phyloP scores from a whole-genome alignment of 163 green algal species.

The Prototheca wickerhamii region DNA sequence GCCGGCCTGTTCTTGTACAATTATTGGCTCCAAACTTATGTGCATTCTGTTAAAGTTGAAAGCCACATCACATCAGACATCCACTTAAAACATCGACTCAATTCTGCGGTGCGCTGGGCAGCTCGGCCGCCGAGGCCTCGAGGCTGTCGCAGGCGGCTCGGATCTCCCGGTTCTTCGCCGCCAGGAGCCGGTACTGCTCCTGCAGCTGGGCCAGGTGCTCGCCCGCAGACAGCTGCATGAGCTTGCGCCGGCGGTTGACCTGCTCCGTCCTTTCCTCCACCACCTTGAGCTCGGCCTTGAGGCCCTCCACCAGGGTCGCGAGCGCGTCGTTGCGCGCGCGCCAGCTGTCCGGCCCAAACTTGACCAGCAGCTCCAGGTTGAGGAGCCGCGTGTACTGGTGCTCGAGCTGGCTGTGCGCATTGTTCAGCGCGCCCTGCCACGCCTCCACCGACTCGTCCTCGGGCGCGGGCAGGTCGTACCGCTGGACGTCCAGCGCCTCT shows the following conservation, averaged over 20 bases:
- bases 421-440: constrained; percentile 57
- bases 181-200: constrained; percentile 28
- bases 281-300: constrained; percentile 15
- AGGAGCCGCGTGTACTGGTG: constrained; percentile 65
- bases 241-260: constrained; percentile 73
- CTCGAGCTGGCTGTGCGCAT: constrained; percentile 69
- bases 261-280: constrained; percentile 33
- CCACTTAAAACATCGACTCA: no score
- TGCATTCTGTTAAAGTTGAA: no score
- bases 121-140: constrained; percentile 25
- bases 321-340: constrained; percentile 38
- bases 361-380: constrained; percentile 76
- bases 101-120: not conserved
- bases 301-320: not conserved
- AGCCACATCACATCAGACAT: no score
- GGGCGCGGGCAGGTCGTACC: constrained; percentile 61
- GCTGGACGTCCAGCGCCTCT: constrained; percentile 46
- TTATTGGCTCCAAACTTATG: no score
- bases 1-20: no score
- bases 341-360: constrained; percentile 59
- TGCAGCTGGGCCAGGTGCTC: constrained; percentile 43
- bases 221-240: constrained; percentile 36
- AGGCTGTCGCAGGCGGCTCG: constrained; percentile 41
- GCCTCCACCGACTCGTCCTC: constrained; percentile 33
- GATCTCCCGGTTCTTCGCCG: constrained; percentile 62